These are phyloP conservation scores for Clonostachys solani DNA, from an alignment of 2,329 filamentous ascomycete genomes.

Conservation along the genomic window DNA sequence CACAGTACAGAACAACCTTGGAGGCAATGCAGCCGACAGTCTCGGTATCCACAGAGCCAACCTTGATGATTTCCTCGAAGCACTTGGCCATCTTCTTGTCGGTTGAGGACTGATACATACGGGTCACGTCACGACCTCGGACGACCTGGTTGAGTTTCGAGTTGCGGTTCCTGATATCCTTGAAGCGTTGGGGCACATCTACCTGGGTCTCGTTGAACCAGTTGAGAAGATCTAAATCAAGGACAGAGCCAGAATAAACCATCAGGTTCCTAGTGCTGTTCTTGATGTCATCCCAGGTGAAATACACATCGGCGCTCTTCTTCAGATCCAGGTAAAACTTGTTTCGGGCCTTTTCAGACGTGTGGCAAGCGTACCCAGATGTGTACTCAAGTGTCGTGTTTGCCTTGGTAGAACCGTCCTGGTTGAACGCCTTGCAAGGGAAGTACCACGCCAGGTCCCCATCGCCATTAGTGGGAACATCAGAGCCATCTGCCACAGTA, in stretches of 20 bases:
- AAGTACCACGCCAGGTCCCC: constrained; percentile 93
- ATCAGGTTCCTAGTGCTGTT: constrained; percentile 87
- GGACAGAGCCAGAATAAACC: constrained; percentile 89
- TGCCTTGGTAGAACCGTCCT: constrained; percentile 79
- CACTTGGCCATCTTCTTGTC: constrained; percentile 85
- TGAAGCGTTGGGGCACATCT: constrained; percentile 69
- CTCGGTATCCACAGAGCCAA: constrained; percentile 92
- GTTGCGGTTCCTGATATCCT: constrained; percentile 68
- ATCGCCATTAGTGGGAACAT: constrained; percentile 71
- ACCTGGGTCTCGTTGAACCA: constrained; percentile 90
- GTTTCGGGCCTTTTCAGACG: constrained; percentile 61
- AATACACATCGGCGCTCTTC: constrained; percentile 84
- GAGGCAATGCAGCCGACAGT: constrained; percentile 97
- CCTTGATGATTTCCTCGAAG: constrained; percentile 89
- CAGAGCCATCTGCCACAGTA: constrained; percentile 63
- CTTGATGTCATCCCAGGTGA: constrained; percentile 89
- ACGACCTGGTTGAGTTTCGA: constrained; percentile 57
- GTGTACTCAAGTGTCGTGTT: constrained; percentile 76
- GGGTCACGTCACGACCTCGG: constrained; percentile 83
- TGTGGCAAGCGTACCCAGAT: constrained; percentile 85
- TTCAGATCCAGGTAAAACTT: constrained; percentile 69
- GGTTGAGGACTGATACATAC: constrained; percentile 71
- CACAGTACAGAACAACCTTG: constrained; percentile 93
- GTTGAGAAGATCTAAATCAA: constrained; percentile 81
- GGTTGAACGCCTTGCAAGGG: constrained; percentile 85